Evolutionary conservation across 441 rosid genomes (phyloP), one percentile per base, ranked within the genome.

Genomic region (Pelargonium fulgidum): DNA sequence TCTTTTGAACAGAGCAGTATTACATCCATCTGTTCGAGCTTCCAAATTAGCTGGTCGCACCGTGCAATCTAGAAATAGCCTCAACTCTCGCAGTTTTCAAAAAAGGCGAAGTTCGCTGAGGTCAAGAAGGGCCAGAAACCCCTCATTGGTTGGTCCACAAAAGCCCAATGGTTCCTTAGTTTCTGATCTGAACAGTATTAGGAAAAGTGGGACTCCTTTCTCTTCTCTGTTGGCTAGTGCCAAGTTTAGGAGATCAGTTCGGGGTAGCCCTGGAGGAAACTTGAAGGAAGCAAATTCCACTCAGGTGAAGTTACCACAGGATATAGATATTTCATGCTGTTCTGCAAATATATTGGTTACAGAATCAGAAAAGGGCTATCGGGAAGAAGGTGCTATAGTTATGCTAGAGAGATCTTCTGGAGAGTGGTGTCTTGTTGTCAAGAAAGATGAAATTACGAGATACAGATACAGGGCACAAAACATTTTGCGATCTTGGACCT

Each of bases 31-130:
- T 44, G 72, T 76, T 68, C 82, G 85, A 73, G 78, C 79, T 59
- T 81, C 87, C 17, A 91, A 81, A 75, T 33, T 85, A 71, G 74
- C 78, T 5, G 83, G 78, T 48, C 81, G 86, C 44, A 84, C 73
- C 70, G 64, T 56, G 63, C 95, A 81, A 29, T 71, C 75, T 72
- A 87, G 82, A 76, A 74, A 78, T 77, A 78, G 77, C 26, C 17
- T 82, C 69, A 87, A 79, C 72, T 84, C 88, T 63, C 88, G 88
- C 19, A 81, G 92, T 68, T 77, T 90, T 54, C 94, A 80, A 67
- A 92, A 87, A 83, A 84, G 90, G 70, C 86, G 98, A 77, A 95
- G 97, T 64, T 86, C 93, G 0, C 66, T 85, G 52, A 85, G 88
- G 79, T 78, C 83, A 75, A 87, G 80, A 76, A 87, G 89, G 78